Evolutionary conservation across 129 eudicot genomes (phyloP).

Genomic region (Tanacetum coccineum): DNA sequence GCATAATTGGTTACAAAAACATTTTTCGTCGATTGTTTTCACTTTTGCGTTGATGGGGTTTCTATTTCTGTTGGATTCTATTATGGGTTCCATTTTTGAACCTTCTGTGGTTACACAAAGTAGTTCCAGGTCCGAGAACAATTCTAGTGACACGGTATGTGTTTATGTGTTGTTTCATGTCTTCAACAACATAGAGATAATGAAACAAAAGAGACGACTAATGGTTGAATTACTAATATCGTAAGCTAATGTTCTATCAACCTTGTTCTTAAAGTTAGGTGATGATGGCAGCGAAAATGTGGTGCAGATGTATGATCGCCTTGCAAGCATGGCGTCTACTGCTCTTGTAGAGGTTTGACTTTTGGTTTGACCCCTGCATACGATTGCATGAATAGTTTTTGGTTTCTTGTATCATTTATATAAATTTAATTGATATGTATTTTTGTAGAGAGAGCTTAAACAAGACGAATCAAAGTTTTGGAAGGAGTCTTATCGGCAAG

Average conservation of each 20-base stretch:
- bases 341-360: conserved; percentile 75
- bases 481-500: conserved; percentile 58
- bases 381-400: neutral
- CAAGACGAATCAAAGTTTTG: conserved; percentile 51
- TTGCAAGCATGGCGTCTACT: conserved; percentile 63
- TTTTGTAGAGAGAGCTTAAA: conserved; percentile 46
- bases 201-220: too few relatives aligned
- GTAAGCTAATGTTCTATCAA: conserved; percentile 10
- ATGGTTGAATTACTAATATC: conserved; percentile 6
- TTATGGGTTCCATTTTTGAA: conserved; percentile 52
- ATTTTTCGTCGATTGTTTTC: conserved; percentile 53
- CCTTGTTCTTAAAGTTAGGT: conserved; percentile 31
- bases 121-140: conserved; percentile 24
- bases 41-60: conserved; percentile 43
- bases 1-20: conserved; percentile 48
- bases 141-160: conserved; percentile 44
- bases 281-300: conserved; percentile 26
- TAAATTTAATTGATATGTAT: neutral
- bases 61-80: conserved; percentile 62
- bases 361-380: conserved; percentile 7
- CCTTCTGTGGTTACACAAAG: conserved; percentile 31
- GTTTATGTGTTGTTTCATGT: conserved; percentile 9
- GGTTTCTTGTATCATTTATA: neutral
- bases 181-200: neutral
- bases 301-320: conserved; percentile 70